Percentiles rank a stretch among this genome's conserved stretches.
phyloP scores from a whole-genome alignment of 176 grass and related monocot species.

The Thalia dealbata region DNA sequence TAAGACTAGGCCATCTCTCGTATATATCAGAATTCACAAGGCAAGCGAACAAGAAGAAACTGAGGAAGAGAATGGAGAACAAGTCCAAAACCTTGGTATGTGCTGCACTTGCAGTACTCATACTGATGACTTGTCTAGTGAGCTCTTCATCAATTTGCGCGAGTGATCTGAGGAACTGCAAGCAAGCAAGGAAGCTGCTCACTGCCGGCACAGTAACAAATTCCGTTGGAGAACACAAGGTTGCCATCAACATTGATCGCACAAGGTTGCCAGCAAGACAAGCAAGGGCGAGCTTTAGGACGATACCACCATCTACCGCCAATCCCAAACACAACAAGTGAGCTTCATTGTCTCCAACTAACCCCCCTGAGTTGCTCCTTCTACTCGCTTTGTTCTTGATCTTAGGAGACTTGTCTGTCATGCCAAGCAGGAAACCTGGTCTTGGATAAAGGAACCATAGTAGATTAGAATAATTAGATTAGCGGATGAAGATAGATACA shows the following conservation, averaged over 20 bases:
- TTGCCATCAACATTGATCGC: background rate
- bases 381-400: too few species aligned
- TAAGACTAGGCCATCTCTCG: too few species aligned
- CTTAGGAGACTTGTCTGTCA: too few species aligned
- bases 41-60: background rate
- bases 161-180: background rate
- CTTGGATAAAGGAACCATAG: too few species aligned
- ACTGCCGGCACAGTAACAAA: too few species aligned
- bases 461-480: too few species aligned
- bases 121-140: background rate
- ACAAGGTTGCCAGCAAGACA: background rate
- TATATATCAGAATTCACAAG: background rate
- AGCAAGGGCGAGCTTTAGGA: conserved; percentile 12
- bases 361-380: too few species aligned
- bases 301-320: conserved; percentile 17
- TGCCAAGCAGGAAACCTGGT: too few species aligned
- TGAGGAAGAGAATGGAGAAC: background rate
- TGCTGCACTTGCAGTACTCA: background rate
- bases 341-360: background rate
- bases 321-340: conserved; percentile 20
- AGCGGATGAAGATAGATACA: too few species aligned
- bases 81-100: background rate
- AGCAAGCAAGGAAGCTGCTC: background rate
- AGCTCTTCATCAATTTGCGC: background rate
- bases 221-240: too few species aligned